Evolutionary conservation across 2,329 filamentous ascomycete species (phyloP), one percentile per base, ranked within the genome.

Genomic region (Trichoderma harzianum): DNA sequence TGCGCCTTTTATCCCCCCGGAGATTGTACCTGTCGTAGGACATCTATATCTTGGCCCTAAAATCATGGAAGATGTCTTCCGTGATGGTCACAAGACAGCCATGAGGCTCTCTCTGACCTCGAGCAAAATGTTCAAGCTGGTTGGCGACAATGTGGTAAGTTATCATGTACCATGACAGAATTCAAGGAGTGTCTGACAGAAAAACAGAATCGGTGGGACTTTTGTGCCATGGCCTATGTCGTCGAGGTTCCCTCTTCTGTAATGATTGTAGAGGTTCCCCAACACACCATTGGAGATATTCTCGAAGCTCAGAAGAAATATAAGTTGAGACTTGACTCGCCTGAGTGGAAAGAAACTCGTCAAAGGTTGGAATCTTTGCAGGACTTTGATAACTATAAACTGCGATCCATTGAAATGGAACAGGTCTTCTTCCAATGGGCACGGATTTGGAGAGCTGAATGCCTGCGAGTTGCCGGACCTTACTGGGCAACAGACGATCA

Each of bases 141-240:
- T 81, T 5, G 73, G 74, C 7, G 70, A 65, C 5, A 77, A 75
- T 3, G 74, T 77, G 32, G 78, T 79, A 65, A 66, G 77, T 74
- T 5, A 21, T 53, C 53, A 7, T 32, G 18, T 60, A 1, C 16
- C 28, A 21, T 53, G n/a, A 14, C 16, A 28, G 16, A 28, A 16
- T 10, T 21, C 16, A 28, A 26, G 8, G 30, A 16, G 24, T 61
- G 12, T 63, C 67, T 70, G 28, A 74, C 43, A 43, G 6, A 2
- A 18, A 32, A 58, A 34, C 24, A 80, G 78, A 77, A 77, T 16
- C 70, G 80, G 1, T 80, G 75, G 72, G 76, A 82, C 18, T 77
- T 78, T 30, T 61, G 72, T 2, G 73, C 74, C 0, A 73, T 74
- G 0, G 61, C 57, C 0, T 77, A 78, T 8, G 70, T 70, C 2